Evolutionary conservation across 2,329 filamentous ascomycete species (phyloP).

Genomic region (Exophiala sideris): DNA sequence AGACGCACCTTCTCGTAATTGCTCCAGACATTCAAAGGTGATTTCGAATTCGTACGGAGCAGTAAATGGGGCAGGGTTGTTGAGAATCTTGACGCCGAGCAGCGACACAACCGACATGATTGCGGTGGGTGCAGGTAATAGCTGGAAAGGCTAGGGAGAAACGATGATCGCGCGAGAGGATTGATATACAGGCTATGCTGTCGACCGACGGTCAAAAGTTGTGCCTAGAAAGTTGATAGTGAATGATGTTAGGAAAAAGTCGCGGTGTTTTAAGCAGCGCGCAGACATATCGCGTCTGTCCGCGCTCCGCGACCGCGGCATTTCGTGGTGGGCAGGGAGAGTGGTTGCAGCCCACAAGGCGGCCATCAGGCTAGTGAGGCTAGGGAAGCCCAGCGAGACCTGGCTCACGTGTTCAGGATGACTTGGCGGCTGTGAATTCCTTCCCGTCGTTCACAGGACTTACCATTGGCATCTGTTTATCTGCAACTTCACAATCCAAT

Average conservation of each 20-base stretch:
- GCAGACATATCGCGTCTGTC: too few species aligned
- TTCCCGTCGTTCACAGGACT: too few species aligned
- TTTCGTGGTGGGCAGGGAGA: too few species aligned
- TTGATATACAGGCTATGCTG: too few species aligned
- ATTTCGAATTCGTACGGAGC: constrained; percentile 97
- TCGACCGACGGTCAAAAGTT: neutral
- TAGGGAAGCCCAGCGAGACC: too few species aligned
- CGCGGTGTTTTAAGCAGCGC: too few species aligned
- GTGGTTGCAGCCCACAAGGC: too few species aligned
- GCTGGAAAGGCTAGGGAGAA: neutral
- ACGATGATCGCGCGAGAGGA: neutral
- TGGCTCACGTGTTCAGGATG: too few species aligned
- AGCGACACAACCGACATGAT: constrained; percentile 95
- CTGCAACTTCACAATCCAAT: neutral
- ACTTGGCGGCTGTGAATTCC: too few species aligned
- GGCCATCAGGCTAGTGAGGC: too few species aligned
- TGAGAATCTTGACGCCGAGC: constrained; percentile 89
- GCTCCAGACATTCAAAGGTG: constrained; percentile 95
- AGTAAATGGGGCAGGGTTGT: constrained; percentile 93
- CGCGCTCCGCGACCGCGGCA: too few species aligned
- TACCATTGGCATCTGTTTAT: neutral
- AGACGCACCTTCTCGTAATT: constrained; percentile 76
- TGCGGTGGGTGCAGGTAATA: neutral
- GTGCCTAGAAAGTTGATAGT: neutral
- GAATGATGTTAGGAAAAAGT: too few species aligned